A percentile compares a stretch with the other conserved stretches of the same genome.
Conservation (phyloP, 192 early-diverging fungal species). For the Obelidium mucronatum region DNA sequence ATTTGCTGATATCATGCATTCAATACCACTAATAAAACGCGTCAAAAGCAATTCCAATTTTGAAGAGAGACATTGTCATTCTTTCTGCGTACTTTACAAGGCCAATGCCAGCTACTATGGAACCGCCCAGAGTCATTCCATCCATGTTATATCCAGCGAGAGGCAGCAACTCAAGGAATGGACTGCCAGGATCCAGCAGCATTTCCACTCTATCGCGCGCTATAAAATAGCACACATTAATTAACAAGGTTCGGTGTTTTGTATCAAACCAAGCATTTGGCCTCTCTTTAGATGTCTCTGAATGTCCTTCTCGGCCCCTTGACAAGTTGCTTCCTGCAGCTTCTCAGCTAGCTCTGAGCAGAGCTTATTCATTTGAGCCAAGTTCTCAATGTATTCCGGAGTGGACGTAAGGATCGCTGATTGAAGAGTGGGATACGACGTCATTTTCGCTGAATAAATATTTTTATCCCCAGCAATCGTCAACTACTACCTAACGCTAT, state of each 20-base stretch:
- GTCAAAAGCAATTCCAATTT: no score
- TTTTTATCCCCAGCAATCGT: no score
- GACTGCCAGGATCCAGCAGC: conserved; percentile 69
- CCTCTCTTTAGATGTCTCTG: conserved; percentile 64
- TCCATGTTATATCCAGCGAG: conserved; percentile 70
- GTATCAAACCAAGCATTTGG: conserved; percentile 66
- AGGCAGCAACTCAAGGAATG: conserved; percentile 67
- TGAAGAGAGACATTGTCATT: no score
- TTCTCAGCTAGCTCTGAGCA: conserved; percentile 59
- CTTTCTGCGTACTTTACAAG: conserved; percentile 66
- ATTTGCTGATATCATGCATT: conserved; percentile 59
- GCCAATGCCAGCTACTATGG: conserved; percentile 69
- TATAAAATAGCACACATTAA: conserved; percentile 30
- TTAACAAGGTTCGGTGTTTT: no score
- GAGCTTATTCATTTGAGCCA: conserved; percentile 60
- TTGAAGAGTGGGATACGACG: conserved; percentile 7
- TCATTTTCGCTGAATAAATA: no score
- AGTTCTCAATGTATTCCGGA: conserved; percentile 63
- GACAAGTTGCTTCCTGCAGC: conserved; percentile 56
- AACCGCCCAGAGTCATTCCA: conserved; percentile 72
- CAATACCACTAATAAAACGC: conserved; percentile 37
- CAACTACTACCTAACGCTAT: no score
- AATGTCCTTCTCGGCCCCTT: conserved; percentile 57
- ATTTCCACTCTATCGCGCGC: conserved; percentile 68
- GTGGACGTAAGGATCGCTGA: conserved; percentile 53